Percentiles rank a stretch among this genome's conserved stretches.
Evolutionary conservation across 2,329 filamentous ascomycete genomes (phyloP).

Genomic region (Exophiala mesophila): DNA sequence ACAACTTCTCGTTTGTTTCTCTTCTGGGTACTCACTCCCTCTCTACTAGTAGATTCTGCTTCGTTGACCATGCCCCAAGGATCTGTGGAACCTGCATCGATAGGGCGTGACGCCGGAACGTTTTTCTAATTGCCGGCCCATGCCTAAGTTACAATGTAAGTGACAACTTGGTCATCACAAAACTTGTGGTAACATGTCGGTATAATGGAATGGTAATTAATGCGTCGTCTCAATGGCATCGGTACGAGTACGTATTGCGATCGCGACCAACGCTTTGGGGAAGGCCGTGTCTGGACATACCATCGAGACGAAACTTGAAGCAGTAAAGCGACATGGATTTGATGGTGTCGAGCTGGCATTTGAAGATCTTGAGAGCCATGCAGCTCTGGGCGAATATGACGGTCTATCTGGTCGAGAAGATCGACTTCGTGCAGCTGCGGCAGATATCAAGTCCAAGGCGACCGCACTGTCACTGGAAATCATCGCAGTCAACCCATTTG

Average conservation of each 20-base stretch:
- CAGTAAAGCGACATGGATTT: conserved; percentile 61
- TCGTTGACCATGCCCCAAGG: no score
- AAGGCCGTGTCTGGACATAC: conserved; percentile 58
- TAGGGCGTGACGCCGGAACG: no score
- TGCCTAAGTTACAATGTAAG: no score
- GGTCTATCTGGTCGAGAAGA: conserved; percentile 19
- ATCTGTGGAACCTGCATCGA: no score
- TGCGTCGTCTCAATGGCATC: conserved; percentile 1
- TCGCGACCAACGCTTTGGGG: conserved; percentile 71
- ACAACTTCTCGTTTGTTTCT: no score
- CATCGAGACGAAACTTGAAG: conserved; percentile 61
- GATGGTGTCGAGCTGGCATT: conserved; percentile 70
- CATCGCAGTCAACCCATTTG: conserved; percentile 33
- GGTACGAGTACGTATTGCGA: conserved; percentile 40
- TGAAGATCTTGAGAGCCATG: conserved; percentile 63
- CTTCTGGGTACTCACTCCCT: no score
- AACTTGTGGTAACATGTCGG: no score
- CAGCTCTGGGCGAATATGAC: neutral
- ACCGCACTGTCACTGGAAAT: conserved; percentile 28
- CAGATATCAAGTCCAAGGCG: conserved; percentile 21
- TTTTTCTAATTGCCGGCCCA: no score
- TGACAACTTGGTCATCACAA: no score
- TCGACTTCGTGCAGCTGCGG: conserved; percentile 27
- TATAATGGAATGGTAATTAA: neutral
- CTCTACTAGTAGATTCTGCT: no score